A percentile compares a stretch with the other conserved stretches of the same genome.
Conservation (phyloP, 495 filamentous ascomycete species). For the Annulohypoxylon maeteangense region DNA sequence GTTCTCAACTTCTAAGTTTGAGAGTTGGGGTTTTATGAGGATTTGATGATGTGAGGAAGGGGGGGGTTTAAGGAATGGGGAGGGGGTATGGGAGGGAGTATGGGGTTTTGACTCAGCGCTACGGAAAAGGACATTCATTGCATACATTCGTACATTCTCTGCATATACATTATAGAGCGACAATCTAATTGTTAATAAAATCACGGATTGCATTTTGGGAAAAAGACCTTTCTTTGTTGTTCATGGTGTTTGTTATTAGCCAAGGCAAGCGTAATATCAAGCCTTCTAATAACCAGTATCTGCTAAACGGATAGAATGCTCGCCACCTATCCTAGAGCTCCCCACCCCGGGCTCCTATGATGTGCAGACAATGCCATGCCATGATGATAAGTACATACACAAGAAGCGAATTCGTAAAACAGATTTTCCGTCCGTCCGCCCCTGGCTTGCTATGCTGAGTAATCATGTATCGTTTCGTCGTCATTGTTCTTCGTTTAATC, state of each 20-base stretch:
- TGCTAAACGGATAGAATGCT: no score
- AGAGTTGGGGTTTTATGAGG: no score
- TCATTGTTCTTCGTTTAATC: neutral
- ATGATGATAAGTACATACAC: neutral
- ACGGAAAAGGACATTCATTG: neutral
- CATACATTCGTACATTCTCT: no score
- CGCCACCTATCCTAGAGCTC: neutral
- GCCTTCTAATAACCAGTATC: constrained; percentile 43
- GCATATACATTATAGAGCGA: no score
- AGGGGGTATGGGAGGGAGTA: neutral
- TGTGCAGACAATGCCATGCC: no score
- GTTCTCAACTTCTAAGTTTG: constrained; percentile 51
- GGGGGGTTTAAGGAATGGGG: neutral
- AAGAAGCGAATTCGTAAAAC: neutral
- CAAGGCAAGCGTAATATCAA: constrained; percentile 27
- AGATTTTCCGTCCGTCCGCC: no score
- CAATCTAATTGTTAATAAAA: constrained; percentile 23
- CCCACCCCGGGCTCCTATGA: neutral
- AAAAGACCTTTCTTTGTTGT: constrained; percentile 27
- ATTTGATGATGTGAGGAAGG: neutral
- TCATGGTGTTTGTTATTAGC: no score
- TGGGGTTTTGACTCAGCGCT: neutral
- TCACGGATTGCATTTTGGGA: constrained; percentile 7
- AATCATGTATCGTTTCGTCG: neutral
- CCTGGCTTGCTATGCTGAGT: neutral